Percentiles rank a stretch among this genome's conserved stretches.
Conservation (phyloP, 345 rosid species). For the Gossypium sturtianum region DNA sequence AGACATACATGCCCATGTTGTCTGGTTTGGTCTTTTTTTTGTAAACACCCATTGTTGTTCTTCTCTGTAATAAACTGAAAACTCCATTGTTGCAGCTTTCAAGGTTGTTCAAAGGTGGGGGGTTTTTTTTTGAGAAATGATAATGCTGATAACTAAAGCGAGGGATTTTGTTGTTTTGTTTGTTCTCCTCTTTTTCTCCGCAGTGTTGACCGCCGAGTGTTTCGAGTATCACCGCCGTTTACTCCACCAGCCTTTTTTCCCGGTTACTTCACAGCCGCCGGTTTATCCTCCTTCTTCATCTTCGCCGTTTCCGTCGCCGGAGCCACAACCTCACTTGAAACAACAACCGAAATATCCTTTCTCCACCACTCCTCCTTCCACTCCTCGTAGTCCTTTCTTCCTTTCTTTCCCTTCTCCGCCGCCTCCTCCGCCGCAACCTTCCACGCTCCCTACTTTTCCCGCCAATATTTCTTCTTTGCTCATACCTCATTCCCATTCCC, state of each 20-base stretch:
- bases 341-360: constrained; percentile 47
- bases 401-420: constrained; percentile 38
- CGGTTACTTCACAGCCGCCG: constrained; percentile 34
- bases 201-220: constrained; percentile 7
- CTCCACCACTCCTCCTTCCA: constrained; percentile 34
- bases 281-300: constrained; percentile 32
- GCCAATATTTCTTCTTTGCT: constrained; percentile 85
- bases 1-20: not conserved
- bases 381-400: constrained; percentile 40
- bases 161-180: too few relatives aligned
- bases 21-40: not conserved
- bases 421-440: constrained; percentile 34
- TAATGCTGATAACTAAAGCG: not conserved
- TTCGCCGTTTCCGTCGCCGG: constrained; percentile 29
- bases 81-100: not conserved
- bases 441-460: constrained; percentile 64
- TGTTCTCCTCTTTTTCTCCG: constrained; percentile 18
- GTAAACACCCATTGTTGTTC: not conserved
- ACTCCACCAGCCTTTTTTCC: constrained; percentile 76
- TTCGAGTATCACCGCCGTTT: constrained; percentile 33
- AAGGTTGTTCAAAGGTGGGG: not conserved
- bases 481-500: constrained; percentile 43
- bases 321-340: constrained; percentile 33
- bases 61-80: not conserved
- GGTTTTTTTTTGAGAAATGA: not conserved